Base-by-base conservation (phyloP, 2,329 filamentous ascomycete genomes). In the Alternaria postmessia region DNA sequence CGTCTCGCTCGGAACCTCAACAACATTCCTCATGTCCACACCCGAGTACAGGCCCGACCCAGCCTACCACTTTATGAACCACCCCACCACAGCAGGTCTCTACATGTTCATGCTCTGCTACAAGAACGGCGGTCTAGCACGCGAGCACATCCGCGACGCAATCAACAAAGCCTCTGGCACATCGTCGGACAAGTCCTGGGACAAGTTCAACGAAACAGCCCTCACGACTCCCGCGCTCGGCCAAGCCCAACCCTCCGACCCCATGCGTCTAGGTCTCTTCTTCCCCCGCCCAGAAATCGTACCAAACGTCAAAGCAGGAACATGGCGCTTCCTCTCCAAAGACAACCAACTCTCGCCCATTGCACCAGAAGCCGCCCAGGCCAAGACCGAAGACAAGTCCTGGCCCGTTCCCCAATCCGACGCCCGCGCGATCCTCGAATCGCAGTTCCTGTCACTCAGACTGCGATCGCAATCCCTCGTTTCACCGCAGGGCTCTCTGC, bases 91-190 rank as follows among this genome's bases (percentile, higher is more conserved):
- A 1, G 83, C 89, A 0, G 93, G 91, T 1, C 87, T 97, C 61
- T 97, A 96, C 86, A 98, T 99, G 95, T 98, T 99, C 81, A 99
- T 99, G 95, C 88, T 99, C 36, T 99, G 95, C 85, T 99, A 98
- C 84, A 98, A 98, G 81, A 99, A 99, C 80, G 95, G 95, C 68
- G 93, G 93, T 2, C 88, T 98, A 1, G 94, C 95, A 2, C 91
- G 95, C 44, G 95, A 99, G 77, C 89, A 91, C 71, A 88, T 98
- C 63, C 91, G 95, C 55, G 93, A 99, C 75, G 85, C 87, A 0
- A 87, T 98, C 53, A 90, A 93, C 63, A 79, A 81, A 26, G 77
- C 82, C 9, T 76, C 79, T 30, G 67, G 79, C 5, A 51, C 63
- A 28, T 42, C 62, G 3, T 39, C 36, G 0, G 84, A 75, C n/a